phyloP scores from a whole-genome alignment of 768 basidiomycete species.

The Psilocybe cyanescens region DNA sequence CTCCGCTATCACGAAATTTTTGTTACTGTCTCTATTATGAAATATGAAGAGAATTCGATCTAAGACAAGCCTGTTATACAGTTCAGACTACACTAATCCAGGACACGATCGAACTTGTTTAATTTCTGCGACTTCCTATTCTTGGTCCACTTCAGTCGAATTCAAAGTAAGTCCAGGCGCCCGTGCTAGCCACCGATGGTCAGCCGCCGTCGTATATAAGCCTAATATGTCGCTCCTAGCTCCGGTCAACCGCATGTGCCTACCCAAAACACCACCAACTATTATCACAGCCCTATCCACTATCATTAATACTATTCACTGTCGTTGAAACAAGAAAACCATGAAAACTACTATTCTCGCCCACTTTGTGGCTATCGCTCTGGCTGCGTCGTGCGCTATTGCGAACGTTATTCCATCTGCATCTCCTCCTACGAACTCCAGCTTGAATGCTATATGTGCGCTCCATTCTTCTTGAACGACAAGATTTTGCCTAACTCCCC shows the following conservation, averaged over 20 bases:
- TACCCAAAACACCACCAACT: not conserved
- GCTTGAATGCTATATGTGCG: not conserved
- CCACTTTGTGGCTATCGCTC: slow-evolving; percentile 17
- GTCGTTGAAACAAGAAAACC: slow-evolving; percentile 7
- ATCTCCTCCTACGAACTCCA: not conserved
- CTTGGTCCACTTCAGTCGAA: not conserved
- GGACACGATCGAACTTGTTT: not conserved
- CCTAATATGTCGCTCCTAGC: not conserved
- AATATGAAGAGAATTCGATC: too few relatives aligned
- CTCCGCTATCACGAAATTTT: too few relatives aligned
- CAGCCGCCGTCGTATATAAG: not conserved
- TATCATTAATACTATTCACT: slow-evolving; percentile 15
- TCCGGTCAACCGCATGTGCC: not conserved
- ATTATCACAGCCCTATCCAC: slow-evolving; percentile 9
- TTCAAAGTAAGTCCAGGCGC: not conserved
- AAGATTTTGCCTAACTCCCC: not conserved
- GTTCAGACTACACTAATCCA: not conserved
- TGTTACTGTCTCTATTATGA: too few relatives aligned
- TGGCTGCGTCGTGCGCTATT: slow-evolving; percentile 2
- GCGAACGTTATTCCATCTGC: slow-evolving; percentile 18
- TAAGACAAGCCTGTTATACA: too few relatives aligned
- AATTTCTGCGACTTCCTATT: not conserved
- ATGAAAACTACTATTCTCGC: slow-evolving; percentile 20
- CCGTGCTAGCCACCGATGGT: not conserved
- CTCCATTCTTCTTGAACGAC: too few relatives aligned